Base-by-base conservation (phyloP, 495 filamentous ascomycete species). In the Penicillium antarcticum region DNA sequence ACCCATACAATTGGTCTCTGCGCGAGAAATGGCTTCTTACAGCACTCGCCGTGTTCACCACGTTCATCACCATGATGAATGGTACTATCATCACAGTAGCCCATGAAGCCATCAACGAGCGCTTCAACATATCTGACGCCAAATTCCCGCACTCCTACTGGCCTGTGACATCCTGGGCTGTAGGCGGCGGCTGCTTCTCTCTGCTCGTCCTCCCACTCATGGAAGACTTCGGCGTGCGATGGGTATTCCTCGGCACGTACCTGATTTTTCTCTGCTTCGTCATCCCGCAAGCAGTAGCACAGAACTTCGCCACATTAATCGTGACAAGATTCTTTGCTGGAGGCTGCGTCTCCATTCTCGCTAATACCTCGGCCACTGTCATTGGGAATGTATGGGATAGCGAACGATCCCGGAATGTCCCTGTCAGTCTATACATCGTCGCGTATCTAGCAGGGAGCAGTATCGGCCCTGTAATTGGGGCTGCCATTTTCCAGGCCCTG, bases 1-100 rank as follows among this genome's bases (percentile, higher is more conserved):
- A 85, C 53, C 83, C 83, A 7, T 76, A 74, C 68, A 85, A 86
- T 66, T 87, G 83, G 83, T 68, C 83, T 9, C 45, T 63, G 13
- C 57, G 67, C 33, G 75, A 74, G 52, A 72, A 72, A 61, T 72
- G 69, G 69, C 55, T 54, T 7, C 39, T 69, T 3, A 72, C 65
- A 1, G 18, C 41, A 3, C 35, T 65, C 6, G 61, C 65, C 8
- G 55, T 55, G 2, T 58, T 70, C 31, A 51, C 61, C 17, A 68
- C 62, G 7, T 72, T 67, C 42, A 62, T 67, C n/a, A 61, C 65
- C 18, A 59, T 68, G 57, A 67, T 73, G 58, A 76, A 75, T 41
- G 72, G 68, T 24, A 78, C 75, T 1, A 69, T 69, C 38, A 70
- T 78, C 58, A 70, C 74, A 1, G 65, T 69, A 32, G 73, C 75